These are phyloP conservation scores for Nymphaea thermarum DNA, from an alignment of 164 flowering plant genomes.

Conservation along the genomic window DNA sequence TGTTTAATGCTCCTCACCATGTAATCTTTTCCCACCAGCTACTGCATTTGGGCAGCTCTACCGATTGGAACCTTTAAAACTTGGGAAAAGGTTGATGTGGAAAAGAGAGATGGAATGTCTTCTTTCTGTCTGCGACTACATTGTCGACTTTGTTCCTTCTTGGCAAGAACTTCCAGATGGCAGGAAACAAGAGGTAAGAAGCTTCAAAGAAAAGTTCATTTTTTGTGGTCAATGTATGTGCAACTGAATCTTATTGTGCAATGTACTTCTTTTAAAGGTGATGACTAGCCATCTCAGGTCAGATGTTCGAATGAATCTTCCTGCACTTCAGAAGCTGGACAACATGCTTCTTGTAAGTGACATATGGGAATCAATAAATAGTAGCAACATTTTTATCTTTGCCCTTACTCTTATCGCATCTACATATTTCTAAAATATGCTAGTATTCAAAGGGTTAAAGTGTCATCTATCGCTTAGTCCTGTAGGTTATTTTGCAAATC, in stretches of 20 bases:
- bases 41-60: slow-evolving; percentile 1
- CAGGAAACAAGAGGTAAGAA: slow-evolving; percentile 48
- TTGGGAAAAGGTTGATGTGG: slow-evolving; percentile 6
- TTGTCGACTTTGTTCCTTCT: slow-evolving; percentile 3
- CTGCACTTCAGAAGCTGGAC: slow-evolving; percentile 82
- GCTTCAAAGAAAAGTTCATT: not conserved
- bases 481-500: no score
- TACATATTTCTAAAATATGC: no score
- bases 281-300: slow-evolving; percentile 71
- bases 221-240: not conserved
- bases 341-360: slow-evolving; percentile 73
- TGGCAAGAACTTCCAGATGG: slow-evolving; percentile 9
- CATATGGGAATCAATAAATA: no score
- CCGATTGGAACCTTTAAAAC: slow-evolving; percentile 3
- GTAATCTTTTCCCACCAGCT: not conserved
- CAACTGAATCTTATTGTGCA: not conserved
- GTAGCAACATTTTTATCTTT: not conserved
- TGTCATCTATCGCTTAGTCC: no score
- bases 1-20: not conserved
- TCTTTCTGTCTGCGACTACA: slow-evolving; percentile 4
- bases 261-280: slow-evolving; percentile 29
- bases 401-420: not conserved
- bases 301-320: slow-evolving; percentile 80
- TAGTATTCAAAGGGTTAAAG: no score
- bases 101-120: slow-evolving; percentile 4